Evolutionary conservation across 2,329 filamentous ascomycete species (phyloP), one percentile per base, ranked within the genome.

Genomic region (Calonectria hongkongensis): DNA sequence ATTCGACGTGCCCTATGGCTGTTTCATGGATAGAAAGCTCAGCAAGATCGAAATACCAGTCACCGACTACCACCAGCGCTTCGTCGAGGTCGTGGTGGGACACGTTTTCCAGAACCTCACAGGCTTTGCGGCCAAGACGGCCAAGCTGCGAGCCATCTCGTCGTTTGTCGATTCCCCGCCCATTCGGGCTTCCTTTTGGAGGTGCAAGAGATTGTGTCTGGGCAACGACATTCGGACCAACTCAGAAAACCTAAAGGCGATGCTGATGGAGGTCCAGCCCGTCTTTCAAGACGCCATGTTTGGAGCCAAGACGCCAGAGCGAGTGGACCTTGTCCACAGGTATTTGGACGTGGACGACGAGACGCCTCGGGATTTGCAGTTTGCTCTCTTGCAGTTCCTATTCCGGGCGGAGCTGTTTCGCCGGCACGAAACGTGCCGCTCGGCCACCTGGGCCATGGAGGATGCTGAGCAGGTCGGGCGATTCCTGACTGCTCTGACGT

Each of bases 121-220:
- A 33, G 69, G 70, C 15, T 36, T 33, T 15, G 68, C 65, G 13
- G 60, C 60, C 27, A 73, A 66, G 48, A 39, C 71, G 8, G 60
- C 67, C n/a, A 80, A 76, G n/a, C 18, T 41, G 2, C 66, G 67
- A 7, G 73, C 68, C 21, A 33, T 81, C 4, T 30, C 77, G 54
- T 78, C 80, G 0, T 82, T 81, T 39, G 43, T 78, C 7, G 73
- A 75, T 21, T 82, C 79, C 2, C 80, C 80, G 6, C 77, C 78
- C 28, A 76, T 81, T 2, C 71, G 75, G 41, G 43, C 66, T n/a
- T 75, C 79, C 12, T 79, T 81, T 28, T 74, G 74, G 41, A 67
- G 70, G 12, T 79, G 78, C n/a, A 62, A 66, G 5, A 18, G 10
- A 2, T 39, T 25, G 33, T 74, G 67, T 21, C 18, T 50, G 4